Evolutionary conservation across 2,329 filamentous ascomycete genomes (phyloP).

Genomic region (Stemphylium vesicarium): DNA sequence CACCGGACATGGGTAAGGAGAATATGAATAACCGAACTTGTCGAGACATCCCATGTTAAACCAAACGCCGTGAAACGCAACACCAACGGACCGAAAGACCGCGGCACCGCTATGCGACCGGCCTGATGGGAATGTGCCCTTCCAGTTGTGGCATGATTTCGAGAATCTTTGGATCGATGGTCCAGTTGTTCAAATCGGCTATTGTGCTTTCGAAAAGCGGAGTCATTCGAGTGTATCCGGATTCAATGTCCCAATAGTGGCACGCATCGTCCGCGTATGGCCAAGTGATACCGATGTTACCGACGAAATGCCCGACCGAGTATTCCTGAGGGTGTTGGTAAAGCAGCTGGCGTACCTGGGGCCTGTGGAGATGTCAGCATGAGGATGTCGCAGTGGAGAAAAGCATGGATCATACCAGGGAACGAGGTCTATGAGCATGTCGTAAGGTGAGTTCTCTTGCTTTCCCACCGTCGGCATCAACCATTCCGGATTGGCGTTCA

Average conservation of each 20-base stretch:
- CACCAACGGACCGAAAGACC: neutral
- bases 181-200: constrained; percentile 42
- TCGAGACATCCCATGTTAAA: constrained; percentile 1
- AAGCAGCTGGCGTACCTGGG: constrained; percentile 41
- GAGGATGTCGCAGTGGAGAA: neutral
- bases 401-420: constrained; percentile 36
- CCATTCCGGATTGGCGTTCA: constrained; percentile 46
- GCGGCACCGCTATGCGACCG: constrained; percentile 11
- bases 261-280: constrained; percentile 46
- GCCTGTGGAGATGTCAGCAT: constrained; percentile 34
- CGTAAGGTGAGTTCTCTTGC: constrained; percentile 40
- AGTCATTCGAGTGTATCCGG: constrained; percentile 41
- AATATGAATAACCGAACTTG: neutral
- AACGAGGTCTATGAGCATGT: constrained; percentile 44
- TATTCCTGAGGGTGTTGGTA: constrained; percentile 44
- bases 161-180: constrained; percentile 42
- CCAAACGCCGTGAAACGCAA: constrained; percentile 8
- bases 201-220: constrained; percentile 44
- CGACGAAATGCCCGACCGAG: constrained; percentile 34
- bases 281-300: constrained; percentile 40
- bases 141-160: constrained; percentile 44
- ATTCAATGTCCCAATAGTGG: constrained; percentile 47
- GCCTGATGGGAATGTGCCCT: constrained; percentile 35
- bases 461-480: constrained; percentile 38
- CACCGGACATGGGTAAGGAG: neutral